These are phyloP conservation scores for Epithemia pelagica DNA, from an alignment of 108 stramenopile genomes.

Conservation along the genomic window DNA sequence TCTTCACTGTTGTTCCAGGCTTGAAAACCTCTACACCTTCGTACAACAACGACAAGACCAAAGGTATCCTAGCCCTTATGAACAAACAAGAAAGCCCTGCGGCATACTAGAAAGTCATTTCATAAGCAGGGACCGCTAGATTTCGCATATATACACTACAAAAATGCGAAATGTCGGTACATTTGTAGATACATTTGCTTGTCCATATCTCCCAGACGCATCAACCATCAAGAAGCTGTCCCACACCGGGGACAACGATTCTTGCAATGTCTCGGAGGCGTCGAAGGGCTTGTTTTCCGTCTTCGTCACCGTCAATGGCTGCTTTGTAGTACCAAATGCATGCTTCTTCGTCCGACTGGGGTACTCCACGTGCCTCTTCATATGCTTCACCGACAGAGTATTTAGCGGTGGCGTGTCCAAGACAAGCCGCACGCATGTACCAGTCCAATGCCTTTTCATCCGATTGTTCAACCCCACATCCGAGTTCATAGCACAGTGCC, in stretches of 20 bases:
- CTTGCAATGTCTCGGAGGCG: conserved; percentile 77
- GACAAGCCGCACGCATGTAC: conserved; percentile 79
- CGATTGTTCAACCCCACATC: conserved; percentile 71
- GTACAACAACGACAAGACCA: too few relatives aligned
- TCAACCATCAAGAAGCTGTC: conserved; percentile 53
- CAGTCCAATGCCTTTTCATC: conserved; percentile 76
- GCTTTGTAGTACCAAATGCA: conserved; percentile 86
- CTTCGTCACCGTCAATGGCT: conserved; percentile 71
- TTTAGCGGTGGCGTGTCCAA: conserved; percentile 61
- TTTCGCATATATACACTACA: too few relatives aligned
- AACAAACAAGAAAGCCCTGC: too few relatives aligned
- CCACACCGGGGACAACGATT: conserved; percentile 73
- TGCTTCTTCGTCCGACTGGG: conserved; percentile 74
- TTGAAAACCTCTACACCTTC: too few relatives aligned
- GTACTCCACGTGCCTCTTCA: conserved; percentile 79
- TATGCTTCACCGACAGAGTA: conserved; percentile 78
- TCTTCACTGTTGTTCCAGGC: too few relatives aligned
- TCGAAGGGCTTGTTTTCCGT: conserved; percentile 56
- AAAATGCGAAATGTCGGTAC: too few relatives aligned
- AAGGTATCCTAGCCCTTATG: too few relatives aligned
- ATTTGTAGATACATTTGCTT: conserved; percentile 14
- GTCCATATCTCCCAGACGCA: conserved; percentile 78
- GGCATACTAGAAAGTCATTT: too few relatives aligned
- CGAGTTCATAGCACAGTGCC: conserved; percentile 78
- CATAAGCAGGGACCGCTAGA: too few relatives aligned